A percentile compares a stretch with the other conserved stretches of the same genome.
phyloP scores from a whole-genome alignment of 495 filamentous ascomycete species.

The Daldinia grandis region DNA sequence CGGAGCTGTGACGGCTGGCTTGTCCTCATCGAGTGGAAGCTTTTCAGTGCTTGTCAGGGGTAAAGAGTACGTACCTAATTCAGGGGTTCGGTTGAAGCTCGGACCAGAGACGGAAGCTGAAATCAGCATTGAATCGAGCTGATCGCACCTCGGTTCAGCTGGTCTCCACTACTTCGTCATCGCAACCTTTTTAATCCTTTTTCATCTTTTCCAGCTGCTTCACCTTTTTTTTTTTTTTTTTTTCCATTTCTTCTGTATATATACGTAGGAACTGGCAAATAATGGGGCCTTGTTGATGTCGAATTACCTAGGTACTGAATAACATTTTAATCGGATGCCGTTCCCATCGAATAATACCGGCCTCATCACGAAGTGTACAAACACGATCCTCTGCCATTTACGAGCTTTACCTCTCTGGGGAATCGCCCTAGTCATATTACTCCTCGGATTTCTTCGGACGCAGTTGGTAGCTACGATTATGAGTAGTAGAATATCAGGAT shows the following conservation, averaged over 20 bases:
- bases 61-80: background rate
- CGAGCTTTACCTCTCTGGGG: slow-evolving; percentile 53
- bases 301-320: too few relatives aligned
- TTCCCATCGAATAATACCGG: slow-evolving; percentile 26
- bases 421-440: slow-evolving; percentile 47
- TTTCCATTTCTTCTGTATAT: background rate
- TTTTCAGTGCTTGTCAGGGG: background rate
- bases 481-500: background rate
- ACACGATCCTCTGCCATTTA: slow-evolving; percentile 50
- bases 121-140: too few relatives aligned
- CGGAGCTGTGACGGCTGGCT: background rate
- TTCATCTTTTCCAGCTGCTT: background rate
- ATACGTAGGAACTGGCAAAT: background rate
- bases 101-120: background rate
- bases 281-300: background rate
- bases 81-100: background rate
- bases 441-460: slow-evolving; percentile 45
- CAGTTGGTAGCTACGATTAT: slow-evolving; percentile 13
- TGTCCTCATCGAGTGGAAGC: background rate
- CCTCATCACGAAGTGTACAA: slow-evolving; percentile 46
- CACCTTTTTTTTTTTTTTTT: background rate
- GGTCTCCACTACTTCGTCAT: slow-evolving; percentile 3
- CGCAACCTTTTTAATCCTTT: background rate
- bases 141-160: background rate
- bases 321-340: slow-evolving; percentile 25